Evolutionary conservation across 306 rosid species (phyloP), one percentile per base, ranked within the genome.

Genomic region (Fragaria nilgerrensis): DNA sequence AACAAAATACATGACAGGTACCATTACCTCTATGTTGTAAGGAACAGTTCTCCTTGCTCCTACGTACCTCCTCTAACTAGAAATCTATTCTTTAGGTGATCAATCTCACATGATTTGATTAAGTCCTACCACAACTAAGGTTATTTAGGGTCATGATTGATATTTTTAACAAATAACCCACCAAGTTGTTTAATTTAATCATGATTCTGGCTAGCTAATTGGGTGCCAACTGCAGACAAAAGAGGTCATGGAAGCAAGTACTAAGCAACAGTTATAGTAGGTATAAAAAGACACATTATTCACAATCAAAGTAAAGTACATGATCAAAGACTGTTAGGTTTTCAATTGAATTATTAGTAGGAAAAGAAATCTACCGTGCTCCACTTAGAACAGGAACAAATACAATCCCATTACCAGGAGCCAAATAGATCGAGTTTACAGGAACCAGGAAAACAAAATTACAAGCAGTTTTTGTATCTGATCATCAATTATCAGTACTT

Each of bases 371-470:
- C 37, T n/a, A 13, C 11, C 3, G 17, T 22, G 50, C 66, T 22
- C 50, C 50, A 53, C 22, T 53, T 36, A 37, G 64, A 73, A 73
- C 23, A 7, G 50, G 37, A 55, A 72, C 49, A 73, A 14, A 39
- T 53, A 14, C 23, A 52, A 55, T 73, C 49, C 19, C 14, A 37
- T 72, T 9, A 67, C 63, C 44, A 52, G 61, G 64, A 72, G 72
- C 20, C 36, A 72, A 34, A 47, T 16, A 70, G 36, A 32, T 32
- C 36, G 17, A 16, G 61, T 27, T 70, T 5, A 70, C 75, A 70
- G 6, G 43, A 70, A 70, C 36, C n/a, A 29, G 6, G 19, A 52
- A 47, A 25, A 44, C 32, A 27, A 14, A 41, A 16, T 19, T 11
- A 19, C 58, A 29, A 65, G 48, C 36, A 25, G 19, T 25, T 23